phyloP scores from a whole-genome alignment of 306 rosid species.

The Canavalia ensiformis region DNA sequence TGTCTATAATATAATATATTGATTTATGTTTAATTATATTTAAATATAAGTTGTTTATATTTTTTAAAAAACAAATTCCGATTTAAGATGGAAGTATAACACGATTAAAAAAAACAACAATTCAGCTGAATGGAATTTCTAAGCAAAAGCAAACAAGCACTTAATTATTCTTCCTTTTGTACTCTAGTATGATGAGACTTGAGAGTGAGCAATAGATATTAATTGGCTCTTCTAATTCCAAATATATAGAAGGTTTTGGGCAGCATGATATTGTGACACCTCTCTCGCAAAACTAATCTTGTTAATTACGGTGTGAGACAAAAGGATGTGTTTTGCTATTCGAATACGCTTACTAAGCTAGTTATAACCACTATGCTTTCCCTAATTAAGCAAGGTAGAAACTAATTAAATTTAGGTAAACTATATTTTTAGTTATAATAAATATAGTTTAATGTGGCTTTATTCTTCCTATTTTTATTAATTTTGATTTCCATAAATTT shows the following conservation, averaged over 20 bases:
- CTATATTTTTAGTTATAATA: not conserved
- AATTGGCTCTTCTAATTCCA: not conserved
- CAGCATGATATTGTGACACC: conserved; percentile 11
- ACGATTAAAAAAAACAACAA: no score
- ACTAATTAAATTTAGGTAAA: not conserved
- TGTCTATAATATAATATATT: no score
- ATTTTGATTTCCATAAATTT: not conserved
- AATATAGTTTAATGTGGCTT: not conserved
- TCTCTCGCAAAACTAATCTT: conserved; percentile 7
- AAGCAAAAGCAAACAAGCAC: not conserved
- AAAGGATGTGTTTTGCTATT: conserved; percentile 12
- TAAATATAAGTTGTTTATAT: no score
- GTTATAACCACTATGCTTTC: not conserved
- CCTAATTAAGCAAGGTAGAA: not conserved
- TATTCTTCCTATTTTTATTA: no score
- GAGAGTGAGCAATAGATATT: not conserved
- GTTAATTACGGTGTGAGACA: not conserved
- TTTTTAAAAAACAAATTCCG: no score
- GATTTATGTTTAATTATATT: no score
- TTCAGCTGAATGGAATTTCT: no score
- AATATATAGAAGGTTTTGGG: not conserved
- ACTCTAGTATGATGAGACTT: not conserved
- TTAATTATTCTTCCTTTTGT: not conserved
- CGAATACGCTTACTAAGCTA: conserved; percentile 10
- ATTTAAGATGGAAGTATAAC: no score